phyloP scores from a whole-genome alignment of 768 basidiomycete genomes.

The Hericium erinaceus region DNA sequence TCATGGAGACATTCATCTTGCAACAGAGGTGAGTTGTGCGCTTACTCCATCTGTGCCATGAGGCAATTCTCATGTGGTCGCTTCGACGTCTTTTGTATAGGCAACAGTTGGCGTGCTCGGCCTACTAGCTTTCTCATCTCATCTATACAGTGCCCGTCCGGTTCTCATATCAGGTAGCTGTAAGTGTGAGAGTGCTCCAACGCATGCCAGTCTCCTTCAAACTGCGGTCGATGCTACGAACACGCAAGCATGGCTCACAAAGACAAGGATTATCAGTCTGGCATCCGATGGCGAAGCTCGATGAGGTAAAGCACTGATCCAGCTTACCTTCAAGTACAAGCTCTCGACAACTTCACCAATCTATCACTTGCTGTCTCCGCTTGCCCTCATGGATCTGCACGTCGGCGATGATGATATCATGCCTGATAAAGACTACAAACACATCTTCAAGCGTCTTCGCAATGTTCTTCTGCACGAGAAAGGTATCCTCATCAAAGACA shows the following conservation, averaged over 20 bases:
- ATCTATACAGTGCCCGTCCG: not conserved
- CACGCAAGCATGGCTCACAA: not conserved
- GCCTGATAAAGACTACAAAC: constrained; percentile 1
- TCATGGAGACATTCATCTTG: not conserved
- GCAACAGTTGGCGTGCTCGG: not conserved
- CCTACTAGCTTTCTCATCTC: not conserved
- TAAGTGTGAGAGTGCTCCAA: not conserved
- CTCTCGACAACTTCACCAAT: not conserved
- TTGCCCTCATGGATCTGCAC: not conserved
- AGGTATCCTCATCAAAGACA: not conserved
- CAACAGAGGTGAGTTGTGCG: not conserved
- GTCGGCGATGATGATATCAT: not conserved
- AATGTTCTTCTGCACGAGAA: not conserved
- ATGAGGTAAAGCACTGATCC: not conserved
- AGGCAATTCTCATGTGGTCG: not conserved
- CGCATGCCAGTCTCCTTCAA: not conserved
- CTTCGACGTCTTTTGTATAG: not conserved
- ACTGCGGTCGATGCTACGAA: not conserved
- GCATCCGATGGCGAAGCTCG: not conserved
- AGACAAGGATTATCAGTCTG: not conserved
- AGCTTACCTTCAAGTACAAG: not conserved
- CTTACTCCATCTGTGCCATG: no score
- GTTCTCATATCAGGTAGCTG: not conserved
- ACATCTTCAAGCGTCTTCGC: not conserved
- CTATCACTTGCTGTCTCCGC: not conserved